Conservation (phyloP, 129 eudicot species). For the Kitagawia praeruptora region DNA sequence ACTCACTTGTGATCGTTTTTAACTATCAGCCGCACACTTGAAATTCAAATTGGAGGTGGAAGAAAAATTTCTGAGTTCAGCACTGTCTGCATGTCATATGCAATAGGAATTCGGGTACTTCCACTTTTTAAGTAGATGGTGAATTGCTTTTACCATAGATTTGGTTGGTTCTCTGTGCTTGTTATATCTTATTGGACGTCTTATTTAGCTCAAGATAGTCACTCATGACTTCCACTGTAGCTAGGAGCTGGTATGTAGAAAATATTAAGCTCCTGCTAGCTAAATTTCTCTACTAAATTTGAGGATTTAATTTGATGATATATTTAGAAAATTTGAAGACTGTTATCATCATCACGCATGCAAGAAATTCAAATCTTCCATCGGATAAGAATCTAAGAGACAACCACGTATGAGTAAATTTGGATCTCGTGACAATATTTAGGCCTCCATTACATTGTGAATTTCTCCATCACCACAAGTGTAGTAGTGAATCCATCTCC, state of each 20-base stretch:
- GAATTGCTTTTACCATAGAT: too few species aligned
- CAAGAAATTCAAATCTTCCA: not conserved
- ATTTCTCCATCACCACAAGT: not conserved
- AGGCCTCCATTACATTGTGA: not conserved
- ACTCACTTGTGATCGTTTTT: not conserved
- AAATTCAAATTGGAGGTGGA: constrained; percentile 94
- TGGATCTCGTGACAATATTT: not conserved
- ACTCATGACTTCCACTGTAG: not conserved
- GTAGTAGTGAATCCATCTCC: too few species aligned
- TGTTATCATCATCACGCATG: not conserved
- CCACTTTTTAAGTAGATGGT: not conserved
- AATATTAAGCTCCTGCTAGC: constrained; percentile 1
- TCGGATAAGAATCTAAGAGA: not conserved
- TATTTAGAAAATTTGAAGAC: not conserved
- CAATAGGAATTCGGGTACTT: constrained; percentile 79
- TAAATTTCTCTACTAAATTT: not conserved
- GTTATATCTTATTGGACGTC: not conserved
- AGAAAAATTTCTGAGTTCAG: constrained; percentile 82
- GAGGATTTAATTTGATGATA: not conserved
- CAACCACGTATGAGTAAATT: not conserved
- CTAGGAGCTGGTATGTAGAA: not conserved
- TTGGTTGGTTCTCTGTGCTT: not conserved
- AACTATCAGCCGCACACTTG: constrained; percentile 54
- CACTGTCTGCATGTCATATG: constrained; percentile 67
- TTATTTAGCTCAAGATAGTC: not conserved